Percentiles rank a stretch among this genome's conserved stretches.
These are phyloP conservation scores for Carex kokanica DNA, from an alignment of 176 grass and related monocot genomes.

Conservation along the genomic window DNA sequence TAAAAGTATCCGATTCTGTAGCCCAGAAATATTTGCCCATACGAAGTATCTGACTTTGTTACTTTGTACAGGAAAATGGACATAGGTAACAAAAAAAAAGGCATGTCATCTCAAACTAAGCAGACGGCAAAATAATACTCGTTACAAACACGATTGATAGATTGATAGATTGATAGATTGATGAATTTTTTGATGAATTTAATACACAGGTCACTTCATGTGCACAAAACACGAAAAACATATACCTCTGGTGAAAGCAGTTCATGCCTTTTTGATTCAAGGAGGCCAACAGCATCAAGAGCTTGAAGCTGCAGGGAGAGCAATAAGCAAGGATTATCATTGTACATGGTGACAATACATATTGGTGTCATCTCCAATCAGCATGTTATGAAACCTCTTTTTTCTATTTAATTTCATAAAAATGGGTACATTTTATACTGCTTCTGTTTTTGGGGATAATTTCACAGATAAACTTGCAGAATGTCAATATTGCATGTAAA, in stretches of 20 bases:
- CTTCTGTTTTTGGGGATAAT: background rate
- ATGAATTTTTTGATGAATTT: too few relatives aligned
- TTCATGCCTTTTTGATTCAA: conserved; percentile 40
- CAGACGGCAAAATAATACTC: background rate
- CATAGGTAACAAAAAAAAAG: background rate
- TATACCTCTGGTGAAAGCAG: conserved; percentile 43
- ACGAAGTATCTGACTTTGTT: background rate
- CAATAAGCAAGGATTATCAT: conserved; percentile 14
- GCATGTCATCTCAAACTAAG: background rate
- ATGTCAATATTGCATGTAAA: background rate
- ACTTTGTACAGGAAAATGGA: background rate
- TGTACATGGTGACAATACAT: background rate
- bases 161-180: too few relatives aligned
- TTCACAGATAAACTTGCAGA: background rate
- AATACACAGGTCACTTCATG: conserved; percentile 11
- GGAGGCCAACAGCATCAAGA: conserved; percentile 56
- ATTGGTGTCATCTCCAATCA: background rate
- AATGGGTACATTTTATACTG: background rate
- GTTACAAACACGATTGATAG: too few relatives aligned
- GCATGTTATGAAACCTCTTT: background rate
- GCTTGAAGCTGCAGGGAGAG: conserved; percentile 50
- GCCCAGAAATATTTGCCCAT: background rate
- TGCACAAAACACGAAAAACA: conserved; percentile 9
- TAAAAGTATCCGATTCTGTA: background rate
- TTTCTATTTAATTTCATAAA: background rate